Conservation (phyloP, 1,139 yeast species). For the Yamadazyma jaroonii region DNA sequence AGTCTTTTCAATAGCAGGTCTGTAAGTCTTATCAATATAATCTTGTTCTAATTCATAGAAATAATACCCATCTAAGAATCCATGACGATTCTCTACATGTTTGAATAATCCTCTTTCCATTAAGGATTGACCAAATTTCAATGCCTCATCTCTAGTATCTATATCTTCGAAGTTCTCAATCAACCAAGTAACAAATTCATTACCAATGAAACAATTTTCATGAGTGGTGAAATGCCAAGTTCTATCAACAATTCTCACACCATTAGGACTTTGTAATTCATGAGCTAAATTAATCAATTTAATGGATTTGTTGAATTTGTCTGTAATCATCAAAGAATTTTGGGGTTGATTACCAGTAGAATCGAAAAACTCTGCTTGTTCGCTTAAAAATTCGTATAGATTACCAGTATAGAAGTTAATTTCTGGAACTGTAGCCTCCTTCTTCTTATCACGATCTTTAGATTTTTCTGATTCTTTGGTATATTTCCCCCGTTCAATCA, state of each 20-base stretch:
- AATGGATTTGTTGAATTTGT: conserved; percentile 35
- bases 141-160: conserved; percentile 78
- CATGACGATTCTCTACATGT: conserved; percentile 82
- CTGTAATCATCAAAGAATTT: conserved; percentile 31
- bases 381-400: conserved; percentile 59
- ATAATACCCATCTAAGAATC: conserved; percentile 88
- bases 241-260: conserved; percentile 66
- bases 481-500: conserved; percentile 61
- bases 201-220: conserved; percentile 77
- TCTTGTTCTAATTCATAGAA: conserved; percentile 73
- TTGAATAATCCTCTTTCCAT: conserved; percentile 70
- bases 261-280: conserved; percentile 69
- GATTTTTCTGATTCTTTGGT: conserved; percentile 19
- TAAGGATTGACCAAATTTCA: conserved; percentile 69
- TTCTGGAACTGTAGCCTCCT: conserved; percentile 64
- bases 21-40: conserved; percentile 38
- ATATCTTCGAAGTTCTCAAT: conserved; percentile 76
- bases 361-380: conserved; percentile 32
- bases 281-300: conserved; percentile 49
- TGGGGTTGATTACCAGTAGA: conserved; percentile 32
- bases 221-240: conserved; percentile 90
- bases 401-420: conserved; percentile 87
- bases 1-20: conserved; percentile 12
- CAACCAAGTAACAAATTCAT: conserved; percentile 84
- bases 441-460: conserved; percentile 38